Conservation (phyloP, 805 yeast species). For the Nakazawaea ambrosiae region DNA sequence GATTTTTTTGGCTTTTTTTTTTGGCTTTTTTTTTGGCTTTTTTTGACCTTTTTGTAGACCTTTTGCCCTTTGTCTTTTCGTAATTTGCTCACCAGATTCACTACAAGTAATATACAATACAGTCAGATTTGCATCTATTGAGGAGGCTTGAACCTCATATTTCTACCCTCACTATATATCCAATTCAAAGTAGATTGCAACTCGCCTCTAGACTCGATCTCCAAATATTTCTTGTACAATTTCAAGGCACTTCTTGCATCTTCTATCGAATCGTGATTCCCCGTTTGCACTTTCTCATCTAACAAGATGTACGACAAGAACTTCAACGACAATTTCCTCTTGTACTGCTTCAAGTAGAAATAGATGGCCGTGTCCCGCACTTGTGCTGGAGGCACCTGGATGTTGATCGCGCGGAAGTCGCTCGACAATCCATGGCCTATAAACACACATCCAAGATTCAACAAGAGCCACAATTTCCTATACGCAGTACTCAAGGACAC, state of each 20-base stretch:
- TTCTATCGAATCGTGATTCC: slow-evolving; percentile 95
- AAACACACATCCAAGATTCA: slow-evolving; percentile 84
- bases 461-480: slow-evolving; percentile 80
- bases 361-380: slow-evolving; percentile 85
- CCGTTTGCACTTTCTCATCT: slow-evolving; percentile 73
- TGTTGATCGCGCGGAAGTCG: slow-evolving; percentile 89
- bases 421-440: slow-evolving; percentile 92
- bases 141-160: slow-evolving; percentile 46
- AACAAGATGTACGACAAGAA: slow-evolving; percentile 79
- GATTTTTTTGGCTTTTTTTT: neutral
- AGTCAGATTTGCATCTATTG: too few species aligned
- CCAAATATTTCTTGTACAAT: slow-evolving; percentile 65
- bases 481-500: slow-evolving; percentile 81
- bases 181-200: slow-evolving; percentile 57
- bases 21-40: neutral
- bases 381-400: slow-evolving; percentile 79
- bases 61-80: neutral
- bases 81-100: too few species aligned
- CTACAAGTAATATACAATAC: too few species aligned
- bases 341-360: slow-evolving; percentile 66
- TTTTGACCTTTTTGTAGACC: neutral
- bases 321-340: slow-evolving; percentile 75
- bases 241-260: slow-evolving; percentile 86
- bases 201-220: slow-evolving; percentile 48
- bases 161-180: slow-evolving; percentile 67